Conservation (phyloP, 495 filamentous ascomycete species). For the Bombardia bombarda region DNA sequence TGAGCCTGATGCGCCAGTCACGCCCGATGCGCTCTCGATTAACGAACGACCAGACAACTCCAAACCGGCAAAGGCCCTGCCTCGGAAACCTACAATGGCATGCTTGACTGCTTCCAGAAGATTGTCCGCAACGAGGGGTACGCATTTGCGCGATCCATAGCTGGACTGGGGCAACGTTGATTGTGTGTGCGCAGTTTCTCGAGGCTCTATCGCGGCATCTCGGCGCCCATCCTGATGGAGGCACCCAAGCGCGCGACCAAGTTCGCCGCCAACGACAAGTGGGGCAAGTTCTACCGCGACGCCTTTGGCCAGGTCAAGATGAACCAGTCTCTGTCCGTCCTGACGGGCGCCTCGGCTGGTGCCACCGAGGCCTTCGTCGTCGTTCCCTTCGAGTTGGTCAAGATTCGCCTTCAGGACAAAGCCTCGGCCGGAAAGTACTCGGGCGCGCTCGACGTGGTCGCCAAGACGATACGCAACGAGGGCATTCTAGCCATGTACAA, state of each 20-base stretch:
- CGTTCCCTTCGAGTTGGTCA: constrained; percentile 90
- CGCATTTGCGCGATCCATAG: constrained; percentile 6
- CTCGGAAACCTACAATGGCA: constrained; percentile 82
- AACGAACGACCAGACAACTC: constrained; percentile 59
- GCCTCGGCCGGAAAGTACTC: constrained; percentile 91
- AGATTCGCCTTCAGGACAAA: constrained; percentile 93
- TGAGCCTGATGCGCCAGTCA: constrained; percentile 37
- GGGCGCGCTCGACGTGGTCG: constrained; percentile 84
- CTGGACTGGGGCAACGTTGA: constrained; percentile 1
- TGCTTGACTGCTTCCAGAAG: constrained; percentile 96
- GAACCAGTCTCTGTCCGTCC: constrained; percentile 78
- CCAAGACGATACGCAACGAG: constrained; percentile 72
- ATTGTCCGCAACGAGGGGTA: constrained; percentile 93
- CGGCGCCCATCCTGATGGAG: constrained; percentile 95
- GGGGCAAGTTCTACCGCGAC: constrained; percentile 85
- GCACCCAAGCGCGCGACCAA: constrained; percentile 97
- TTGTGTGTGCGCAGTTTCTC: constrained; percentile 51
- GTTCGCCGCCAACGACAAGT: constrained; percentile 97
- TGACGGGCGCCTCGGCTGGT: constrained; percentile 90
- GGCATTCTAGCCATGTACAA: constrained; percentile 89
- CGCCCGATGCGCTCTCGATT: constrained; percentile 14
- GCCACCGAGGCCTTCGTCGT: constrained; percentile 89
- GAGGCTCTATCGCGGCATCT: constrained; percentile 90
- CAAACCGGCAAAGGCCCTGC: constrained; percentile 66
- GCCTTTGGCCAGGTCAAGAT: constrained; percentile 77